phyloP scores from a whole-genome alignment of 768 basidiomycete species.

The Tricholoma sp. region DNA sequence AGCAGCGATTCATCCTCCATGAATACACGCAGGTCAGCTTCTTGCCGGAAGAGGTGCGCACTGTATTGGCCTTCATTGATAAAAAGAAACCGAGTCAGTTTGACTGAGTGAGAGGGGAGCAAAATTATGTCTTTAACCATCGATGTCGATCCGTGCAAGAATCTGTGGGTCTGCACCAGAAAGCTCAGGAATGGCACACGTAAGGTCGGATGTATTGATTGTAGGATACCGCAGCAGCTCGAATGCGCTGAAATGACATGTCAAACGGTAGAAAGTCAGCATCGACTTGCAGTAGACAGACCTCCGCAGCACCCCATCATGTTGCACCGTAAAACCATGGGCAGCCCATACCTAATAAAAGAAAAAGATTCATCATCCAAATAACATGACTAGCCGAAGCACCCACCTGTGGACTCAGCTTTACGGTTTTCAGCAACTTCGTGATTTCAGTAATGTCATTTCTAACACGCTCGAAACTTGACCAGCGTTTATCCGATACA shows the following conservation, averaged over 20 bases:
- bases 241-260: constrained; percentile 51
- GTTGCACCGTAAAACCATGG: constrained; percentile 39
- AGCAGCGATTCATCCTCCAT: constrained; percentile 68
- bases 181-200: constrained; percentile 44
- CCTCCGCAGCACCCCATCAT: constrained; percentile 42
- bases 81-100: not conserved
- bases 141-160: constrained; percentile 60
- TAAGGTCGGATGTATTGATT: constrained; percentile 40
- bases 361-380: not conserved
- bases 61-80: constrained; percentile 51
- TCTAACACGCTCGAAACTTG: constrained; percentile 27
- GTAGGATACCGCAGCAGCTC: constrained; percentile 63
- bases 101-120: not conserved
- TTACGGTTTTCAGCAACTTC: constrained; percentile 27
- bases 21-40: constrained; percentile 70
- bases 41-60: constrained; percentile 64
- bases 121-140: constrained; percentile 44
- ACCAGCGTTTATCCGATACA: constrained; percentile 44
- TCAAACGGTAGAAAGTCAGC: not conserved
- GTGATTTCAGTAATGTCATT: constrained; percentile 30
- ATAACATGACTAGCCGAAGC: not conserved
- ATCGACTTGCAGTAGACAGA: constrained; percentile 11
- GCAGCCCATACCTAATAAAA: constrained; percentile 30
- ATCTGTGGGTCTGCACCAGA: constrained; percentile 43
- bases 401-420: constrained; percentile 40